Percentiles rank a stretch among this genome's conserved stretches.
Conservation (phyloP, 805 yeast genomes). For the Starmerella apis region DNA sequence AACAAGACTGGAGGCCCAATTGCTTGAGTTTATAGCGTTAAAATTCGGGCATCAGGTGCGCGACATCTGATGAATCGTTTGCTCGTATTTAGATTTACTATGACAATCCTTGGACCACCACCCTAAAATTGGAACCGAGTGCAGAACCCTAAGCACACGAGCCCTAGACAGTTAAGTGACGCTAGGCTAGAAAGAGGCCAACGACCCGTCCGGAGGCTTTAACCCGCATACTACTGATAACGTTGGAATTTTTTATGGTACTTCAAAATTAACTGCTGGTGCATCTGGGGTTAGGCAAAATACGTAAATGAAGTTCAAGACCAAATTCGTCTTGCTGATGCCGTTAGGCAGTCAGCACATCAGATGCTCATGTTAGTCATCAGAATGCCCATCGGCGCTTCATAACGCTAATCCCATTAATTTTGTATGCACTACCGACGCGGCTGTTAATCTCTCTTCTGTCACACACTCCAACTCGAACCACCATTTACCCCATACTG, state of each 20-base stretch:
- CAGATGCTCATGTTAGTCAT: not conserved
- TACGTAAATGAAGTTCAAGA: too few species aligned
- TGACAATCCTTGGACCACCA: too few species aligned
- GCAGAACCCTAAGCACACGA: not conserved
- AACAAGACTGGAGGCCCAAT: too few species aligned
- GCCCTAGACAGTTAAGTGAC: not conserved
- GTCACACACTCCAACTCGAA: not conserved
- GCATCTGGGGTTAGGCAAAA: too few species aligned
- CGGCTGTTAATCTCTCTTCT: conserved; percentile 1
- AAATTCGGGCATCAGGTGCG: too few species aligned
- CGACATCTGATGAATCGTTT: too few species aligned
- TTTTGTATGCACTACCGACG: not conserved
- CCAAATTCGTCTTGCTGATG: not conserved
- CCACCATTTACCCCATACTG: not conserved
- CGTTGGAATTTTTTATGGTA: too few species aligned
- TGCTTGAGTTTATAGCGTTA: too few species aligned
- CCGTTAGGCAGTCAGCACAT: not conserved
- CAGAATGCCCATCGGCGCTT: not conserved
- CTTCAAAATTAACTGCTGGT: too few species aligned
- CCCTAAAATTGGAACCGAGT: not conserved
- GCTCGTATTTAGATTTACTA: too few species aligned
- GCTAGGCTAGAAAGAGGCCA: not conserved
- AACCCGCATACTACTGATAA: too few species aligned
- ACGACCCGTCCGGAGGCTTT: too few species aligned
- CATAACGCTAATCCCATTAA: not conserved